These are phyloP conservation scores for Ganoderma resinaceum DNA, from an alignment of 1,284 basidiomycete species.

Conservation along the genomic window DNA sequence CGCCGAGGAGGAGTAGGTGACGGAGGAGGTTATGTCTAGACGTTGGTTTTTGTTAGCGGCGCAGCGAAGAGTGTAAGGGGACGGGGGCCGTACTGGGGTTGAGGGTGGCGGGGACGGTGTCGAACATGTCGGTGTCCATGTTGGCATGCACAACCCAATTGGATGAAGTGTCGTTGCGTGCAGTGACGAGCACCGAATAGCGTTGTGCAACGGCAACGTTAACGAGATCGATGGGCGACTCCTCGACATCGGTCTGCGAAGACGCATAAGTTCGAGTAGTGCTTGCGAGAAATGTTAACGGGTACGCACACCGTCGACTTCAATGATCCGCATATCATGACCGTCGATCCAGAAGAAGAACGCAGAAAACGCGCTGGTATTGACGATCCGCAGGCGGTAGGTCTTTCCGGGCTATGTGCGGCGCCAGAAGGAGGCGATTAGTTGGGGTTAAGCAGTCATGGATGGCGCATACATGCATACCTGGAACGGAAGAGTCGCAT, in stretches of 20 bases:
- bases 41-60: not conserved
- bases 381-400: constrained; percentile 79
- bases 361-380: constrained; percentile 74
- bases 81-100: constrained; percentile 68
- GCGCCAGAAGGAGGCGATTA: not conserved
- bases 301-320: constrained; percentile 81
- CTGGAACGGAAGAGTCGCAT: constrained; percentile 84
- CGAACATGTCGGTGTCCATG: constrained; percentile 91
- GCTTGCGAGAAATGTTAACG: not conserved
- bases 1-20: constrained; percentile 67
- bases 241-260: constrained; percentile 75
- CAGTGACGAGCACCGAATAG: constrained; percentile 92
- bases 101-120: constrained; percentile 73
- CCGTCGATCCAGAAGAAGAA: constrained; percentile 93
- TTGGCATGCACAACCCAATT: constrained; percentile 94
- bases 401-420: constrained; percentile 71
- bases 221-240: constrained; percentile 73
- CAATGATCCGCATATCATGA: constrained; percentile 90
- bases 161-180: constrained; percentile 81
- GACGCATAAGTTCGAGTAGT: constrained; percentile 3
- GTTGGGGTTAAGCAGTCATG: not conserved
- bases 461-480: constrained; percentile 19
- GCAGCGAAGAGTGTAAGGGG: not conserved
- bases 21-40: constrained; percentile 78
- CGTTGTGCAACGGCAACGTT: constrained; percentile 88